Conservation (phyloP, 768 basidiomycete genomes). For the Phanerochaete carnosa region DNA sequence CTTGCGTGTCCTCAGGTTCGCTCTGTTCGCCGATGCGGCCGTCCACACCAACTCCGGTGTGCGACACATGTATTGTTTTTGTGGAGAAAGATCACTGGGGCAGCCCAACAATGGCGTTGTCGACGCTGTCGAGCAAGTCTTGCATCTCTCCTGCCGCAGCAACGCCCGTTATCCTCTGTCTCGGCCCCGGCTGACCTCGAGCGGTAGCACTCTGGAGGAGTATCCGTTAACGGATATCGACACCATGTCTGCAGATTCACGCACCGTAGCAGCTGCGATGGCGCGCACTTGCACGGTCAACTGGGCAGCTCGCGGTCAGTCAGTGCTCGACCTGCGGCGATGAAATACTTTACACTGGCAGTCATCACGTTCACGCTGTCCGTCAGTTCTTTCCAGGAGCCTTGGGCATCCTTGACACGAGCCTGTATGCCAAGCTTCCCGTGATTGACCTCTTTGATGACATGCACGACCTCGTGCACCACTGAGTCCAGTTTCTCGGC, state of each 20-base stretch:
- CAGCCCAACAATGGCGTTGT: not conserved
- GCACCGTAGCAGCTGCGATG: not conserved
- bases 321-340: not conserved
- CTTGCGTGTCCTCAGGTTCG: too few relatives aligned
- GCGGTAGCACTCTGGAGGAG: not conserved
- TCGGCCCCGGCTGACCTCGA: not conserved
- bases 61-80: not conserved
- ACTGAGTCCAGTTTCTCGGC: not conserved
- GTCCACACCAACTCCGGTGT: too few relatives aligned
- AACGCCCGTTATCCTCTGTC: not conserved
- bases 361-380: not conserved
- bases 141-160: not conserved
- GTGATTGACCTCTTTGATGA: not conserved
- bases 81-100: not conserved
- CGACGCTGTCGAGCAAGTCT: not conserved
- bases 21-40: too few relatives aligned
- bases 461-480: not conserved
- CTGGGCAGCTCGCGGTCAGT: not conserved
- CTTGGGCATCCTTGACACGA: slow-evolving; percentile 37
- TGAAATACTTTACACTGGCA: not conserved
- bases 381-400: slow-evolving; percentile 13
- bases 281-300: not conserved
- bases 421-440: not conserved
- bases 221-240: not conserved
- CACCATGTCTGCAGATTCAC: not conserved